phyloP scores from a whole-genome alignment of 768 basidiomycete species.

The Coprinopsis sp. region DNA sequence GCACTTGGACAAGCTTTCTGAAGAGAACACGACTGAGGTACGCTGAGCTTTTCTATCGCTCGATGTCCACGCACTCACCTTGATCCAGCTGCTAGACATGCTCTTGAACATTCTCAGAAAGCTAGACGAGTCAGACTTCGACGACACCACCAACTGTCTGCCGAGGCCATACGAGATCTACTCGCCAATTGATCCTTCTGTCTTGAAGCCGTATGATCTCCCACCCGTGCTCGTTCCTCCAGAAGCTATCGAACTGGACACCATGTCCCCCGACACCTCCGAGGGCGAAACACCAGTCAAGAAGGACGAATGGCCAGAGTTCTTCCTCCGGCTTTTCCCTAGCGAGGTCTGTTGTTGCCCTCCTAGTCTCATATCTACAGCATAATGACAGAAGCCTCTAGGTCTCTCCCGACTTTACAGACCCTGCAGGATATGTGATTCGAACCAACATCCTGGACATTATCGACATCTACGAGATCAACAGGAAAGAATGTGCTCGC shows the following conservation, averaged over 20 bases:
- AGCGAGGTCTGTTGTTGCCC: slow-evolving; percentile 35
- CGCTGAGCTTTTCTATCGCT: slow-evolving; percentile 4
- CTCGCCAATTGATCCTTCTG: slow-evolving; percentile 34
- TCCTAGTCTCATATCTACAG: neutral
- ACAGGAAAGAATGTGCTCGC: slow-evolving; percentile 91
- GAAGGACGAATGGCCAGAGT: slow-evolving; percentile 81
- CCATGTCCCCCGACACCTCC: slow-evolving; percentile 40
- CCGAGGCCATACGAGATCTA: slow-evolving; percentile 62
- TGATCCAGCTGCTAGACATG: slow-evolving; percentile 64
- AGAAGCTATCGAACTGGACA: slow-evolving; percentile 79
- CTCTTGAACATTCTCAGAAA: slow-evolving; percentile 58
- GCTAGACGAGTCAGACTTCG: slow-evolving; percentile 59
- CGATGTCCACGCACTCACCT: slow-evolving; percentile 6
- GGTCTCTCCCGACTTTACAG: slow-evolving; percentile 74
- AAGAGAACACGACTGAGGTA: slow-evolving; percentile 64
- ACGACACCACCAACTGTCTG: slow-evolving; percentile 49
- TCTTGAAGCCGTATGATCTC: slow-evolving; percentile 54
- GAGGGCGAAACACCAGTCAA: slow-evolving; percentile 69
- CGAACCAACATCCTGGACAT: slow-evolving; percentile 72
- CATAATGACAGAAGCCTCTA: slow-evolving; percentile 27
- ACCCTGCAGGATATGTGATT: slow-evolving; percentile 74
- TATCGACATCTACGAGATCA: slow-evolving; percentile 88
- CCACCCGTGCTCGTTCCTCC: slow-evolving; percentile 83
- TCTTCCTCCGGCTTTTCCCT: slow-evolving; percentile 63
- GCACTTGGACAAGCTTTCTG: slow-evolving; percentile 36